Evolutionary conservation across 345 rosid genomes (phyloP).

Genomic region (Luvunga scandens): DNA sequence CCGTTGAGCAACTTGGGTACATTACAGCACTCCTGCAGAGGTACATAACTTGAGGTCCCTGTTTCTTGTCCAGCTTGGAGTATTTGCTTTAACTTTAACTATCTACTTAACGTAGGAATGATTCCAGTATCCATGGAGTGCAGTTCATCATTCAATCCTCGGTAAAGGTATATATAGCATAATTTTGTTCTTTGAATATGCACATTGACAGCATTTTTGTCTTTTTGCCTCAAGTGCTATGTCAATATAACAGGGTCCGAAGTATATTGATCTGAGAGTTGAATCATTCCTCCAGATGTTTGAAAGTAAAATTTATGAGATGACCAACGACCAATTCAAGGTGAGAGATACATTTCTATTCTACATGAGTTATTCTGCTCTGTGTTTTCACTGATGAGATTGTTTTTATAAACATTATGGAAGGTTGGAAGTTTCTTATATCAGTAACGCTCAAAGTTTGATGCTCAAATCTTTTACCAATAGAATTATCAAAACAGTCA

Average conservation of each 20-base stretch:
- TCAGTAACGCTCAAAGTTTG: background rate
- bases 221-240: background rate
- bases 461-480: background rate
- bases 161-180: slow-evolving; percentile 50
- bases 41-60: slow-evolving; percentile 26
- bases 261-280: slow-evolving; percentile 73
- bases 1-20: slow-evolving; percentile 92
- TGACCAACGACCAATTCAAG: slow-evolving; percentile 77
- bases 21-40: slow-evolving; percentile 72
- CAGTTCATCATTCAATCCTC: slow-evolving; percentile 88
- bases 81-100: background rate
- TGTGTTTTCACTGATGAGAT: background rate
- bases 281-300: slow-evolving; percentile 67
- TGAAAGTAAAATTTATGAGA: slow-evolving; percentile 62
- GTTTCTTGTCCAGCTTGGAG: background rate
- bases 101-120: slow-evolving; percentile 45
- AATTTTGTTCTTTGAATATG: background rate
- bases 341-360: slow-evolving; percentile 32
- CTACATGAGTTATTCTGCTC: background rate
- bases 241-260: slow-evolving; percentile 54
- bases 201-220: background rate
- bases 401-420: background rate
- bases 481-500: background rate
- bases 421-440: background rate
- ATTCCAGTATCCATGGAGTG: slow-evolving; percentile 68